Evolutionary conservation across 2,329 filamentous ascomycete species (phyloP).

Genomic region (Colletotrichum higginsianum): DNA sequence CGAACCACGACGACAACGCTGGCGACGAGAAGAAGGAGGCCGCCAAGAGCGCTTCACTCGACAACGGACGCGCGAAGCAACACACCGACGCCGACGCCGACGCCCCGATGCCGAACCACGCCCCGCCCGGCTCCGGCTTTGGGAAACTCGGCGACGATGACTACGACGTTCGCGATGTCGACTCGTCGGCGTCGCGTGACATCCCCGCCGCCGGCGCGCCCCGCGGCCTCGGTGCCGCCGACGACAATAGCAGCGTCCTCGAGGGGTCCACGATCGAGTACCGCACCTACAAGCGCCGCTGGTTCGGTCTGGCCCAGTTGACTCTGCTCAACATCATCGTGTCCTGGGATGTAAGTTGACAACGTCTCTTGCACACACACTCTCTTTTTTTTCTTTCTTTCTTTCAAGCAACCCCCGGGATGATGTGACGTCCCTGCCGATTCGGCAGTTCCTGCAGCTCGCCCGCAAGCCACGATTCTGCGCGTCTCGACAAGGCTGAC

Average conservation of each 20-base stretch:
- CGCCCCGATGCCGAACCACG: slow-evolving; percentile 23
- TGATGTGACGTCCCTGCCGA: neutral
- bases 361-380: no score
- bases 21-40: slow-evolving; percentile 3
- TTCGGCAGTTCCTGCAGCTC: slow-evolving; percentile 6
- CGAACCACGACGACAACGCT: neutral
- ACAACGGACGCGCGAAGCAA: neutral
- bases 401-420: neutral
- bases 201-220: neutral
- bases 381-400: slow-evolving; percentile 1
- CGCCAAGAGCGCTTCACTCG: neutral
- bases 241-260: slow-evolving; percentile 46
- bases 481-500: slow-evolving; percentile 6
- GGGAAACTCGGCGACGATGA: slow-evolving; percentile 46
- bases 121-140: slow-evolving; percentile 30
- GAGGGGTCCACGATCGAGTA: slow-evolving; percentile 53
- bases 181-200: slow-evolving; percentile 15
- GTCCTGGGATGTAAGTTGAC: slow-evolving; percentile 88
- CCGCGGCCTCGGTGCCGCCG: slow-evolving; percentile 39
- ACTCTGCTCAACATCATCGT: slow-evolving; percentile 92
- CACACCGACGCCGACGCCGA: neutral
- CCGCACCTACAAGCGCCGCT: slow-evolving; percentile 83
- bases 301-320: slow-evolving; percentile 88
- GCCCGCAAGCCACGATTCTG: slow-evolving; percentile 1
- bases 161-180: slow-evolving; percentile 33